Evolutionary conservation across 352 stramenopile species (phyloP), one percentile per base, ranked within the genome.

Genomic region (Thalassiosira livingstoniorum): DNA sequence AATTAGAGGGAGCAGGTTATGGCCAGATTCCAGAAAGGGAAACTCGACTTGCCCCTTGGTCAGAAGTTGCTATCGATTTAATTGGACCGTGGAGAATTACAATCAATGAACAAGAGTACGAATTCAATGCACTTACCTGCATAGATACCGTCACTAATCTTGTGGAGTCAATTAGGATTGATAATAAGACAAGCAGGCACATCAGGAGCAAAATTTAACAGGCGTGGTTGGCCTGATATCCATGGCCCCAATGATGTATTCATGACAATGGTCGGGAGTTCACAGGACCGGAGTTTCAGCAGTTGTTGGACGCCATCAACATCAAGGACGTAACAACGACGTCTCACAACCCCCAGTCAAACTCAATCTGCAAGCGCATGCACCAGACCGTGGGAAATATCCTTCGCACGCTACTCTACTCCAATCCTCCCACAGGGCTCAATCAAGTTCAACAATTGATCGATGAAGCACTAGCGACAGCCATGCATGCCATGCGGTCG

Each of bases 51-150:
- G 29, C 43, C 34, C 74, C 85, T 31, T 90, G 66, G 45, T 18
- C 78, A 62, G 72, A 87, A 78, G 69, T 82, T 7, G 61, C 72
- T 21, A 61, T 88, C 21, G 64, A 90, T 61, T 39, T 87, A 32
- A 87, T 88, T 54, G 85, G 85, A 55, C 78, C 81, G 25, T 90
- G 81, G 77, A 80, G 54, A 55, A 21, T 79, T 29, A 51, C 39
- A 47, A 54, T 72, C 39, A 27, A 25, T 71, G 64, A 47, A 42
- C 39, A 54, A 63, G 45, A 23, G 13, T 42, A 39, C 4, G 35
- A 42, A 25, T 88, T 88, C 42, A 55, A 67, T 54, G 78, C 85
- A 21, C 35, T 88, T 37, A 85, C 85, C 25, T 76, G 68, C n/a
- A 84, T 89, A 65, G 73, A 89, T 62, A 68, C 47, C 53, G 62